A percentile compares a stretch with the other conserved stretches of the same genome.
These are phyloP conservation scores for Crataegus laevigata DNA, from an alignment of 306 rosid species.

Conservation along the genomic window DNA sequence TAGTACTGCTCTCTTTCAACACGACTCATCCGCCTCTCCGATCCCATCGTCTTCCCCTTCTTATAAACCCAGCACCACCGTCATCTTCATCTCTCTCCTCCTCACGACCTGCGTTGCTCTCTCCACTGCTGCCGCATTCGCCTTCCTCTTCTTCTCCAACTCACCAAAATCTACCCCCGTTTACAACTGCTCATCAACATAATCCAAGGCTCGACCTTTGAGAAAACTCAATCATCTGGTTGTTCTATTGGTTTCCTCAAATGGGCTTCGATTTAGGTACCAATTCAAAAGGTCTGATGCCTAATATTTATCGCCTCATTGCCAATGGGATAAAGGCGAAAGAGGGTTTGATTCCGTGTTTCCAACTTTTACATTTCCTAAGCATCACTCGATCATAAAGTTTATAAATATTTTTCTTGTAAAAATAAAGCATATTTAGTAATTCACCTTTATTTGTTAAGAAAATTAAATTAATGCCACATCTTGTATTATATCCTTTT, in stretches of 20 bases:
- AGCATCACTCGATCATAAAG: constrained; percentile 61
- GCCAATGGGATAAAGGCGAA: constrained; percentile 84
- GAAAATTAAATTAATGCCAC: too few relatives aligned
- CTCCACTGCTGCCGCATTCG: constrained; percentile 63
- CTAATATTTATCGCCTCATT: constrained; percentile 63
- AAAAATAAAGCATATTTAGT: too few relatives aligned
- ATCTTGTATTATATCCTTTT: too few relatives aligned
- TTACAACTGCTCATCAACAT: neutral
- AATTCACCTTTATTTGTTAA: too few relatives aligned
- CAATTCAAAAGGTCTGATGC: constrained; percentile 73
- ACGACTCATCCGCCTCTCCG: constrained; percentile 29
- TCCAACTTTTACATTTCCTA: constrained; percentile 84
- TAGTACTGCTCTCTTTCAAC: constrained; percentile 64
- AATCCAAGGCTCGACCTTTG: constrained; percentile 46
- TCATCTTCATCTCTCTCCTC: constrained; percentile 55
- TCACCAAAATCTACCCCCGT: constrained; percentile 10
- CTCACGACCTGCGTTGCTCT: constrained; percentile 50
- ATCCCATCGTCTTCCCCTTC: neutral
- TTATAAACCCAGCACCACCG: constrained; percentile 25
- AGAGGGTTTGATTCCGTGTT: constrained; percentile 81
- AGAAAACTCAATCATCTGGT: constrained; percentile 52
- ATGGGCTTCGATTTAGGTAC: constrained; percentile 92
- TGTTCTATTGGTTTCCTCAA: constrained; percentile 70
- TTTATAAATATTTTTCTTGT: too few relatives aligned
- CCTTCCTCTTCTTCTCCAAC: constrained; percentile 56